These are phyloP conservation scores for Beauveria asiatica DNA, from an alignment of 2,329 filamentous ascomycete species.

Conservation along the genomic window DNA sequence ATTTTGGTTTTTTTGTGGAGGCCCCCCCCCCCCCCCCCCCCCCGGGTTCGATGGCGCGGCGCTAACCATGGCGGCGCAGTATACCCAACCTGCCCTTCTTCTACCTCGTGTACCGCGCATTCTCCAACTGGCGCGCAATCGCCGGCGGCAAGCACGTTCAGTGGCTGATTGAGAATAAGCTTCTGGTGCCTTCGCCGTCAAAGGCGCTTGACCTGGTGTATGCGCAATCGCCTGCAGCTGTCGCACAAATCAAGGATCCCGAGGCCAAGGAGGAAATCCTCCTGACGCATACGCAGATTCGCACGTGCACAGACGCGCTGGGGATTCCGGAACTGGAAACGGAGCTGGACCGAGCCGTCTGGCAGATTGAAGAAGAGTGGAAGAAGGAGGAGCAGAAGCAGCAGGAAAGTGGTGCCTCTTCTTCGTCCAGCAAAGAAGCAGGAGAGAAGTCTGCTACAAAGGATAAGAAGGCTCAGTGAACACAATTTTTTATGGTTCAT, in stretches of 20 bases:
- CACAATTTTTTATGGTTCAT: background rate
- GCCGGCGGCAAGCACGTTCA: conserved; percentile 77
- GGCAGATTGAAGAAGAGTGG: conserved; percentile 56
- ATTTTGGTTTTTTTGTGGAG: no score
- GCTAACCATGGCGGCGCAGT: conserved; percentile 33
- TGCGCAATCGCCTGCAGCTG: conserved; percentile 18
- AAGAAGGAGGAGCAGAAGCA: conserved; percentile 29
- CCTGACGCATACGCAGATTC: conserved; percentile 44
- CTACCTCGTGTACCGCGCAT: conserved; percentile 84
- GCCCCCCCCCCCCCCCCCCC: background rate
- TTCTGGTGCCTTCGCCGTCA: conserved; percentile 59
- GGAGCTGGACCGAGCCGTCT: conserved; percentile 67
- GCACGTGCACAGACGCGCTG: conserved; percentile 51
- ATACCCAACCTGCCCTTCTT: conserved; percentile 95
- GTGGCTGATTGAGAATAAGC: conserved; percentile 66
- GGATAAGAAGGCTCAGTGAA: conserved; percentile 14
- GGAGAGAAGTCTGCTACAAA: conserved; percentile 10
- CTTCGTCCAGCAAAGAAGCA: background rate
- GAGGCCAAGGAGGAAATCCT: conserved; percentile 29
- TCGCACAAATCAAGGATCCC: conserved; percentile 14
- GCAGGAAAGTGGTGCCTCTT: conserved; percentile 12
- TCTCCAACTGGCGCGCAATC: conserved; percentile 84
- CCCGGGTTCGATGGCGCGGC: background rate
- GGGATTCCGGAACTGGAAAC: conserved; percentile 61
- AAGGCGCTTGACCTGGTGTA: conserved; percentile 69